Percentiles rank a stretch among this genome's conserved stretches.
phyloP scores from a whole-genome alignment of 345 rosid species.

The Corchorus capsularis region DNA sequence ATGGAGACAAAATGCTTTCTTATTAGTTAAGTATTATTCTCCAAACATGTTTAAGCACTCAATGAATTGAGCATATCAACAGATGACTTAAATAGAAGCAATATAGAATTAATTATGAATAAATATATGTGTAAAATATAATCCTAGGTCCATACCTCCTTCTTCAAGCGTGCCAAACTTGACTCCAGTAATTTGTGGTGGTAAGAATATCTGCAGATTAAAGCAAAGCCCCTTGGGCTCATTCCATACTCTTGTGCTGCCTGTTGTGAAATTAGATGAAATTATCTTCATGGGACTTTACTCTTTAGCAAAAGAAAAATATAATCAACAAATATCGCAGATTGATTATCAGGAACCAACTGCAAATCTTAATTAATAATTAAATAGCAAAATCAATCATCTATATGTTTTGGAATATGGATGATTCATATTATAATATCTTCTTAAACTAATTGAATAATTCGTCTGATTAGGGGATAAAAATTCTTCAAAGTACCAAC shows the following conservation, averaged over 20 bases:
- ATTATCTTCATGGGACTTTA: background rate
- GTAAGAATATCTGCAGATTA: constrained; percentile 89
- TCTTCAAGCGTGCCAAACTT: constrained; percentile 81
- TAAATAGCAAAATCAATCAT: too few species aligned
- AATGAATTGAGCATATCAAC: background rate
- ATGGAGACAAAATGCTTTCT: background rate
- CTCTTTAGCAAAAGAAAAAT: constrained; percentile 1
- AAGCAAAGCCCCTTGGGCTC: constrained; percentile 98
- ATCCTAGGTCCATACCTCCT: constrained; percentile 58
- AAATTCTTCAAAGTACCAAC: background rate
- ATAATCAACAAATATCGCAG: background rate
- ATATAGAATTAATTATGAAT: background rate
- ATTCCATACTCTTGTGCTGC: constrained; percentile 70
- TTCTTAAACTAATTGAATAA: background rate
- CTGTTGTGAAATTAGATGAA: background rate
- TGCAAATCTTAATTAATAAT: too few species aligned
- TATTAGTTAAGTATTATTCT: background rate
- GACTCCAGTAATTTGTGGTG: constrained; percentile 82
- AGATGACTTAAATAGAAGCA: background rate
- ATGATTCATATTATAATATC: background rate
- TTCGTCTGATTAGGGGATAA: background rate
- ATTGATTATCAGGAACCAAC: too few species aligned
- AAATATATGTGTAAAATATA: background rate
- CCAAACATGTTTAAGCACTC: constrained; percentile 9
- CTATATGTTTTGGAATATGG: too few species aligned